phyloP scores from a whole-genome alignment of 768 basidiomycete genomes.

The Arthromyces matolae region DNA sequence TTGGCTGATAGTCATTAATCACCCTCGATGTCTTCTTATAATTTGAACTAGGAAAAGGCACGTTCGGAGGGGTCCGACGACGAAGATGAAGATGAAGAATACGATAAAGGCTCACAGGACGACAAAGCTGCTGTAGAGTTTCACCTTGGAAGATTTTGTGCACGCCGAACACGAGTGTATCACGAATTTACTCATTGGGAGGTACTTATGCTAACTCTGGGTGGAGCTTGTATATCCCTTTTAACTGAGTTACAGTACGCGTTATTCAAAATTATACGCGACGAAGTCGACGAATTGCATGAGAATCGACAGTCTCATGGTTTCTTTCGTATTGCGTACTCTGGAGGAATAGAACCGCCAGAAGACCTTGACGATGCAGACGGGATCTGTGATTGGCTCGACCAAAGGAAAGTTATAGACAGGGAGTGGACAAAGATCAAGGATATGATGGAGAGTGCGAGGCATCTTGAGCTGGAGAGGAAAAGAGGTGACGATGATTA shows the following conservation, averaged over 20 bases:
- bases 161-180: conserved; percentile 59
- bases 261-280: conserved; percentile 55
- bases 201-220: too few species aligned
- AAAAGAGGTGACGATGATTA: conserved; percentile 44
- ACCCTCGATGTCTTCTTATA: not conserved
- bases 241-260: conserved; percentile 44
- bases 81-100: conserved; percentile 14
- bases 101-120: conserved; percentile 17
- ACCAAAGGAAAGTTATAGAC: conserved; percentile 62
- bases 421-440: conserved; percentile 69
- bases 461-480: conserved; percentile 50
- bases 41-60: conserved; percentile 6
- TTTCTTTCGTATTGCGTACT: conserved; percentile 59
- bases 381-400: conserved; percentile 78
- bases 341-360: conserved; percentile 55
- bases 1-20: conserved; percentile 3
- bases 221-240: too few species aligned
- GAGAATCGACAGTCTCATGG: conserved; percentile 30
- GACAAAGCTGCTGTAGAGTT: conserved; percentile 34
- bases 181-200: conserved; percentile 83
- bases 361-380: conserved; percentile 70
- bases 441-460: conserved; percentile 71
- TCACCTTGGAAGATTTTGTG: conserved; percentile 79
- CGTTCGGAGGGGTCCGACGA: conserved; percentile 13
- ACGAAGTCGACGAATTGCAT: conserved; percentile 57